phyloP scores from a whole-genome alignment of 2,329 filamentous ascomycete species.

The Plectosphaerella sp. region DNA sequence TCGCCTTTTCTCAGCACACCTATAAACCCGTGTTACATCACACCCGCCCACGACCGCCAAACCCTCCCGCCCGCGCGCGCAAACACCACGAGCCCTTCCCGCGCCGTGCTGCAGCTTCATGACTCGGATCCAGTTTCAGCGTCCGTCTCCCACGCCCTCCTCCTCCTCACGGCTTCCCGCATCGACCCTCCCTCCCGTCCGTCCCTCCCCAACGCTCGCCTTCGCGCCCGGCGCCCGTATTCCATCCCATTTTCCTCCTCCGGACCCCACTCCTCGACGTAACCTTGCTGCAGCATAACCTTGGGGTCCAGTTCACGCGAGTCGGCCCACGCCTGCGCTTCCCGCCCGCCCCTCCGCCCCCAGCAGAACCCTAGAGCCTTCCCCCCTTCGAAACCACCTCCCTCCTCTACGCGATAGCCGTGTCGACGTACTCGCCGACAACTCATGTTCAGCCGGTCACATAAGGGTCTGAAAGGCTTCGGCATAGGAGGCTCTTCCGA shows the following conservation, averaged over 20 bases:
- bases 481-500: neutral
- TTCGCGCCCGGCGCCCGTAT: too few relatives aligned
- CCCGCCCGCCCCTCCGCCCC: neutral
- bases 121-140: neutral
- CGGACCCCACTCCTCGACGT: neutral
- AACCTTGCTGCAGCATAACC: neutral
- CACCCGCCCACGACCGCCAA: neutral
- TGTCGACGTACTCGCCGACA: neutral
- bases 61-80: neutral
- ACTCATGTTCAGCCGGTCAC: slow-evolving; percentile 2
- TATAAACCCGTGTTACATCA: neutral
- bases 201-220: neutral
- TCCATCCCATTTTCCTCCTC: neutral
- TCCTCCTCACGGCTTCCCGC: too few relatives aligned
- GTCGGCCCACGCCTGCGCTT: neutral
- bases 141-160: neutral
- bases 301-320: neutral
- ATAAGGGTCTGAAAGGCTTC: slow-evolving; percentile 1
- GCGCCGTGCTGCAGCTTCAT: neutral
- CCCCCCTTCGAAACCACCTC: too few relatives aligned
- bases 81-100: neutral
- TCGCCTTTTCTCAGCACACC: too few relatives aligned
- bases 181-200: too few relatives aligned
- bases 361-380: neutral
- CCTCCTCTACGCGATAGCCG: neutral